Percentiles rank a stretch among this genome's conserved stretches.
phyloP scores from a whole-genome alignment of 1,139 yeast species.

The Blastobotrys malaysiensis region DNA sequence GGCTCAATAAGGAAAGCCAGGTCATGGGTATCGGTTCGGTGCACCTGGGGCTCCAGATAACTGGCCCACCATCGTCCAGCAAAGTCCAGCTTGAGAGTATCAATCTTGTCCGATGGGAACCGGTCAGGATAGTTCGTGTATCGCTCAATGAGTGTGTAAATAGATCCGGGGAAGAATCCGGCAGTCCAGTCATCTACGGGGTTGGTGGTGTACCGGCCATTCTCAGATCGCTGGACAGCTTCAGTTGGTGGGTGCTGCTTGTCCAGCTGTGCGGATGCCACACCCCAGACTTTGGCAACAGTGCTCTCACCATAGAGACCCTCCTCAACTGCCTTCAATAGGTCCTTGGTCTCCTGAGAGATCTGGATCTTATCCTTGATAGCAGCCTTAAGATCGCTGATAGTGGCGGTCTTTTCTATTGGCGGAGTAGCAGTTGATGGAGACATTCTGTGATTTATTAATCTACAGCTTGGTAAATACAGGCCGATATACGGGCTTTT shows the following conservation, averaged over 20 bases:
- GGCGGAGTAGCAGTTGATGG: not conserved
- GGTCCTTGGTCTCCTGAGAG: conserved; percentile 2
- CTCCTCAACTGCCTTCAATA: not conserved
- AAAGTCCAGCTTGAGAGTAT: conserved; percentile 19
- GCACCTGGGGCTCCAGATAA: conserved; percentile 14
- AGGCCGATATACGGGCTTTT: not conserved
- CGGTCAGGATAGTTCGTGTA: conserved; percentile 1
- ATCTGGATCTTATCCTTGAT: not conserved
- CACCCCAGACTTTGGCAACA: conserved; percentile 12
- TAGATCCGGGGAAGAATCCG: conserved; percentile 31
- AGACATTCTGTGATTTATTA: not conserved
- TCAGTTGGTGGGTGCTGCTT: conserved; percentile 5
- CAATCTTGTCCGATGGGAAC: conserved; percentile 13
- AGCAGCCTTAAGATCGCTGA: not conserved
- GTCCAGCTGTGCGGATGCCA: conserved; percentile 3
- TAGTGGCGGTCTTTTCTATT: not conserved
- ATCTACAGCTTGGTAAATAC: not conserved
- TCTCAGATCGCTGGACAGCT: not conserved
- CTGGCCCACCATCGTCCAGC: conserved; percentile 6
- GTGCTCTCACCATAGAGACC: conserved; percentile 2
- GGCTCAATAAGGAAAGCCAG: conserved; percentile 31
- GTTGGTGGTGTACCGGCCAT: conserved; percentile 2
- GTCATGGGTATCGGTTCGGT: conserved; percentile 31
- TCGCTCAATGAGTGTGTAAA: conserved; percentile 27
- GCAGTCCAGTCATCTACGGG: conserved; percentile 24